Percentiles rank a stretch among this genome's conserved stretches.
Conservation (phyloP, 73 alveolate species). For the Paramecium caudatum region DNA sequence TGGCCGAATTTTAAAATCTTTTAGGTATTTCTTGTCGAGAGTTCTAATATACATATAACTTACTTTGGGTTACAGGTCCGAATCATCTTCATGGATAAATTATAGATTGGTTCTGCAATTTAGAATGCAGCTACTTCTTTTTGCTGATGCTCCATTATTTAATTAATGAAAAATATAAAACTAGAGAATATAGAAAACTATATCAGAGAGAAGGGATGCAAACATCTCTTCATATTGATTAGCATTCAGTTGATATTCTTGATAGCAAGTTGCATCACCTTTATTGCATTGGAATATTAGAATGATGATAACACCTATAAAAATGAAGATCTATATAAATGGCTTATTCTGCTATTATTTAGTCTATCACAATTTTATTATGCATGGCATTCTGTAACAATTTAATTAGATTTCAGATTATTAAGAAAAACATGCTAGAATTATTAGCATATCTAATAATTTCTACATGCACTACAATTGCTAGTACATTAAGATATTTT, state of each 20-base stretch:
- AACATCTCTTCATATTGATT: background rate
- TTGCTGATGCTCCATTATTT: conserved; percentile 8
- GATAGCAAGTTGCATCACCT: background rate
- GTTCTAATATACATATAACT: conserved; percentile 6
- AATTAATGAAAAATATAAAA: background rate
- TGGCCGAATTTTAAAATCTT: conserved; percentile 17
- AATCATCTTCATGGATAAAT: background rate
- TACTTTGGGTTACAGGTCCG: conserved; percentile 47
- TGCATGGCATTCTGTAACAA: conserved; percentile 60
- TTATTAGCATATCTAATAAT: conserved; percentile 16
- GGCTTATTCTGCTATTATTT: conserved; percentile 34
- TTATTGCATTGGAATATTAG: background rate
- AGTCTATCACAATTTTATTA: conserved; percentile 7
- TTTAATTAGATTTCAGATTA: background rate
- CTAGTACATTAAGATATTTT: conserved; percentile 44
- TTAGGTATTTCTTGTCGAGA: conserved; percentile 12
- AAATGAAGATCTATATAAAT: conserved; percentile 41
- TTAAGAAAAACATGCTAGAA: conserved; percentile 39
- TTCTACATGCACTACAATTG: background rate
- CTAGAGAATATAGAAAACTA: conserved; percentile 3
- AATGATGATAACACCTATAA: background rate
- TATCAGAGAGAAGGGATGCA: conserved; percentile 20
- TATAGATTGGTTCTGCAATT: conserved; percentile 1
- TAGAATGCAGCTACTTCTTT: background rate
- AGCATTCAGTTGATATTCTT: background rate